These are phyloP conservation scores for Bryum argenteum DNA, from an alignment of 225 moss, liverwort and hornwort species.

Conservation along the genomic window DNA sequence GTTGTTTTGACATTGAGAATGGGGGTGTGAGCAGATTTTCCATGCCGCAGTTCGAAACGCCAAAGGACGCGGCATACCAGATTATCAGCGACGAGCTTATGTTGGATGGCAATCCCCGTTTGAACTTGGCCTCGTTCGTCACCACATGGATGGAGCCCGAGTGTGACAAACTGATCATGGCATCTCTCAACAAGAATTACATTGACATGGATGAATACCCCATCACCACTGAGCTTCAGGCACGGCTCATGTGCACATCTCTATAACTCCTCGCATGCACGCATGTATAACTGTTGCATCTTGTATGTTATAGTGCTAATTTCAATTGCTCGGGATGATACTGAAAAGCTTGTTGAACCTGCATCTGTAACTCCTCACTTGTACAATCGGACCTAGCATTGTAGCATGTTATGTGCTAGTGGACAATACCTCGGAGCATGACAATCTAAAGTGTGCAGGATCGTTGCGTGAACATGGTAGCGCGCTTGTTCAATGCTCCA, in stretches of 20 bases:
- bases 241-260: no score
- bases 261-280: not conserved
- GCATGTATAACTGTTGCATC: not conserved
- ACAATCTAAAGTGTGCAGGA: constrained; percentile 27
- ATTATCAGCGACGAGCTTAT: constrained; percentile 54
- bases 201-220: constrained; percentile 75
- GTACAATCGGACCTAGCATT: no score
- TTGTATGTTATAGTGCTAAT: no score
- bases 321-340: no score
- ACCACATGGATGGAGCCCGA: constrained; percentile 62
- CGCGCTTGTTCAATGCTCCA: constrained; percentile 48
- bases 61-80: constrained; percentile 52
- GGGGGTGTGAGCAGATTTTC: constrained; percentile 24
- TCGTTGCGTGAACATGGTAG: constrained; percentile 56
- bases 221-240: constrained; percentile 65
- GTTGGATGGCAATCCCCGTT: constrained; percentile 52
- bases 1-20: not conserved
- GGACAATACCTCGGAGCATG: not conserved
- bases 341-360: no score
- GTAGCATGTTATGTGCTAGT: not conserved
- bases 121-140: constrained; percentile 57
- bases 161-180: constrained; percentile 52
- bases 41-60: constrained; percentile 33
- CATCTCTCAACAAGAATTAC: constrained; percentile 50
- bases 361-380: no score